These are phyloP conservation scores for Myrica gale DNA, from an alignment of 306 rosid species.

Conservation along the genomic window DNA sequence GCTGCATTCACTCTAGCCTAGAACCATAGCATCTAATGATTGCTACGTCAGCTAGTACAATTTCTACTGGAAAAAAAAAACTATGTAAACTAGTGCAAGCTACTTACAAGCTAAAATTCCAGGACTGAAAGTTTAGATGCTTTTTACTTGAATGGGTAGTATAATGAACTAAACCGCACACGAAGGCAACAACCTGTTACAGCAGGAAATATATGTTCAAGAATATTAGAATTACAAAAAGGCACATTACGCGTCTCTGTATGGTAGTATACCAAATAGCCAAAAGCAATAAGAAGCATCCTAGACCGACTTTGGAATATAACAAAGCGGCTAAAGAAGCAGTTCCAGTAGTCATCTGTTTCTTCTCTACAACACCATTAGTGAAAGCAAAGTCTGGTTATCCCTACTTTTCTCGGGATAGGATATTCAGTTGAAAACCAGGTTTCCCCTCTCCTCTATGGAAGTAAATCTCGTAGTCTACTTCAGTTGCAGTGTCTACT, in stretches of 20 bases:
- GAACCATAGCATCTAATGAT: not conserved
- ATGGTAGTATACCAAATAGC: constrained; percentile 1
- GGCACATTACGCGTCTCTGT: not conserved
- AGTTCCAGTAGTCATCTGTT: not conserved
- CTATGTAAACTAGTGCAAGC: not conserved
- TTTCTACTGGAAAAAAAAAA: too few relatives aligned
- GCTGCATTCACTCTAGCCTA: constrained; percentile 6
- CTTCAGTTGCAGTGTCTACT: too few relatives aligned
- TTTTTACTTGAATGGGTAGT: constrained; percentile 49
- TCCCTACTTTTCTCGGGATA: not conserved
- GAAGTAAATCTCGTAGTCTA: too few relatives aligned
- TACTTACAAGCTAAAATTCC: constrained; percentile 91
- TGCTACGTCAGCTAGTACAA: not conserved
- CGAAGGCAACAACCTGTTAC: constrained; percentile 76
- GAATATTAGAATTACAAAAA: constrained; percentile 10
- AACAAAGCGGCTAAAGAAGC: not conserved
- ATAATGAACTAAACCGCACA: constrained; percentile 82
- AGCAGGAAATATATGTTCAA: constrained; percentile 2
- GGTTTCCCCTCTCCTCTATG: too few relatives aligned
- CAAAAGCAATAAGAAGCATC: constrained; percentile 5
- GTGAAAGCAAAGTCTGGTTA: not conserved
- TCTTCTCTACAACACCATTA: not conserved
- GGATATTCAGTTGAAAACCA: too few relatives aligned
- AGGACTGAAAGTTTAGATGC: constrained; percentile 65
- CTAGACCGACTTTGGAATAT: not conserved